phyloP scores from a whole-genome alignment of 2,329 filamentous ascomycete genomes.

The Cytospora mali region DNA sequence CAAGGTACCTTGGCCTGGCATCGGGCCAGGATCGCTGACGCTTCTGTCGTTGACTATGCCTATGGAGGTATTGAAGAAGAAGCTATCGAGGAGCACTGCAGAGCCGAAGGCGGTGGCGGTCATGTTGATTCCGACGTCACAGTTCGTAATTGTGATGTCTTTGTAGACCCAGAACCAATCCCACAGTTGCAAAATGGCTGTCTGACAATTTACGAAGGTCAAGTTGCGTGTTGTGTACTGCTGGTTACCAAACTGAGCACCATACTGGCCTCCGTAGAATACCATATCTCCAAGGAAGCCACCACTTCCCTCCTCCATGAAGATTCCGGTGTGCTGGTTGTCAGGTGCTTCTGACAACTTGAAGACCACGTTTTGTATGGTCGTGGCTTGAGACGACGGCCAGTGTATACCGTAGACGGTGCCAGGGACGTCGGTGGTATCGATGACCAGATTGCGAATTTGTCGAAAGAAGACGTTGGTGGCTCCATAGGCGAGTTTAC shows the following conservation, averaged over 20 bases:
- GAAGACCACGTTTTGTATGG: constrained; percentile 62
- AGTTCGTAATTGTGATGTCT: constrained; percentile 62
- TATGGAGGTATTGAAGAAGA: constrained; percentile 64
- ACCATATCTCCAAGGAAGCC: constrained; percentile 70
- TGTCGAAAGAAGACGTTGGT: constrained; percentile 65
- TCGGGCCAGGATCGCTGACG: constrained; percentile 34
- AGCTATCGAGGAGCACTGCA: constrained; percentile 74
- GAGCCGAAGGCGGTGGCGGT: constrained; percentile 69
- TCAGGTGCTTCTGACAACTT: constrained; percentile 48
- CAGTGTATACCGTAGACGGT: constrained; percentile 59
- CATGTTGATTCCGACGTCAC: constrained; percentile 68
- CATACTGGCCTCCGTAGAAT: constrained; percentile 70
- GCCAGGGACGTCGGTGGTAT: constrained; percentile 55
- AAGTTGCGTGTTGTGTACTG: constrained; percentile 72
- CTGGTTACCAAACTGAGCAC: constrained; percentile 62
- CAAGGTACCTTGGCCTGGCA: constrained; percentile 46
- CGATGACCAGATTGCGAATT: constrained; percentile 60
- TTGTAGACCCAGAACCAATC: constrained; percentile 78
- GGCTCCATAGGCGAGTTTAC: constrained; percentile 49
- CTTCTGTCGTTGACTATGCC: constrained; percentile 66
- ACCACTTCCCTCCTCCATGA: constrained; percentile 66
- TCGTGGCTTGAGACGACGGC: constrained; percentile 68
- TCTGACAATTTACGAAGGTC: constrained; percentile 64
- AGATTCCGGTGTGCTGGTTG: constrained; percentile 59
- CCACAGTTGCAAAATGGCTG: constrained; percentile 72